A percentile compares a stretch with the other conserved stretches of the same genome.
Evolutionary conservation across 345 rosid species (phyloP).

Genomic region (Durio zibethinus): DNA sequence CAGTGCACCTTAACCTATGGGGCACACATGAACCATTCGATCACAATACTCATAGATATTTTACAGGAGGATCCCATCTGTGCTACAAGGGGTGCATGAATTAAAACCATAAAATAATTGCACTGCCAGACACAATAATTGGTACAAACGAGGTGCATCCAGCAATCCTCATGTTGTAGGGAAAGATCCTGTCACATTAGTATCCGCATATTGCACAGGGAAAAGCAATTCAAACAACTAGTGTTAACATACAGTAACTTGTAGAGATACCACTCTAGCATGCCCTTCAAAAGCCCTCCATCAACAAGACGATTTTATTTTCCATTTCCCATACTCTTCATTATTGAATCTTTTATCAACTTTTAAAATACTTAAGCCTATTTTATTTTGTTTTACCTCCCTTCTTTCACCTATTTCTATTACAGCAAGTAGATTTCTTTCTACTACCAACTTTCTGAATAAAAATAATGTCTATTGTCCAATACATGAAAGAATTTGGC

Average conservation of each 20-base stretch:
- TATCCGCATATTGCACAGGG: neutral
- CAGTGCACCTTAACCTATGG: neutral
- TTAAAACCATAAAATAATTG: neutral
- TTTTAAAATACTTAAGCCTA: conserved; percentile 3
- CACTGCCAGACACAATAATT: neutral
- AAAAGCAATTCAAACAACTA: neutral
- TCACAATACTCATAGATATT: neutral
- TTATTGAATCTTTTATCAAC: neutral
- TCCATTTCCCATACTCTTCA: neutral
- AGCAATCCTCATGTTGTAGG: neutral
- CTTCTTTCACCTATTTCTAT: neutral
- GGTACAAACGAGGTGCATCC: neutral
- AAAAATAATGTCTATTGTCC: neutral
- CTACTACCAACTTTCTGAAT: neutral
- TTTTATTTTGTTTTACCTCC: neutral
- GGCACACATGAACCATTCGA: neutral
- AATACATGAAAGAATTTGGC: neutral
- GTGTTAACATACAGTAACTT: neutral
- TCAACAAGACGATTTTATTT: neutral
- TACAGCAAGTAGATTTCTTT: neutral
- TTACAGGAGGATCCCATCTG: neutral
- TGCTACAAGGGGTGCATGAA: neutral
- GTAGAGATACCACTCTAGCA: neutral
- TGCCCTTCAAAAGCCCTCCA: neutral
- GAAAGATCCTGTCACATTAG: neutral